phyloP scores from a whole-genome alignment of 305 asterid species.

The Plantago lanceolata region DNA sequence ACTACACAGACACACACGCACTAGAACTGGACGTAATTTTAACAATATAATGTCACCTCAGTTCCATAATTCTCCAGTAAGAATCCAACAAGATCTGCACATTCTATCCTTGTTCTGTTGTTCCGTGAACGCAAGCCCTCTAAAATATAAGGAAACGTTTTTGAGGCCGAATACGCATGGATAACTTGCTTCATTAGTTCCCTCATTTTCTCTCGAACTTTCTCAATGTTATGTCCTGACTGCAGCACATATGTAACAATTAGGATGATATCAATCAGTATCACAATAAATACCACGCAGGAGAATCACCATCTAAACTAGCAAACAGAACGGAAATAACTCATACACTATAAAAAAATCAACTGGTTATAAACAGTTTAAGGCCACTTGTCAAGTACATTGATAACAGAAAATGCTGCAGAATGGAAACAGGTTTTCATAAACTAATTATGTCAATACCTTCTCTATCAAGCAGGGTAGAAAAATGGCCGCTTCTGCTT shows the following conservation, averaged over 20 bases:
- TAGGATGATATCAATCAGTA: conserved; percentile 11
- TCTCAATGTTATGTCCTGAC: conserved; percentile 97
- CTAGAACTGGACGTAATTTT: conserved; percentile 9
- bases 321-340: not conserved
- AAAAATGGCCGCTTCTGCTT: conserved; percentile 94
- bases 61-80: conserved; percentile 81
- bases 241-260: conserved; percentile 35
- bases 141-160: conserved; percentile 88
- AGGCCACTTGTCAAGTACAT: not conserved
- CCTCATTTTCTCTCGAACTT: conserved; percentile 89
- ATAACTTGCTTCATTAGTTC: conserved; percentile 83
- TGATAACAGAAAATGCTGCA: conserved; percentile 11
- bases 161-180: conserved; percentile 72
- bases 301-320: conserved; percentile 1
- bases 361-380: not conserved
- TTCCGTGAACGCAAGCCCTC: conserved; percentile 97
- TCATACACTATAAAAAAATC: conserved; percentile 1
- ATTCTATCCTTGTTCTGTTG: conserved; percentile 87
- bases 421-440: conserved; percentile 8
- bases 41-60: conserved; percentile 47
- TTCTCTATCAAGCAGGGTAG: conserved; percentile 94
- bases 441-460: conserved; percentile 38
- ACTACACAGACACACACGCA: no score
- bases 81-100: conserved; percentile 92
- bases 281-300: conserved; percentile 6